Conservation (phyloP, 495 filamentous ascomycete species). For the Aspergillus homomorphus region DNA sequence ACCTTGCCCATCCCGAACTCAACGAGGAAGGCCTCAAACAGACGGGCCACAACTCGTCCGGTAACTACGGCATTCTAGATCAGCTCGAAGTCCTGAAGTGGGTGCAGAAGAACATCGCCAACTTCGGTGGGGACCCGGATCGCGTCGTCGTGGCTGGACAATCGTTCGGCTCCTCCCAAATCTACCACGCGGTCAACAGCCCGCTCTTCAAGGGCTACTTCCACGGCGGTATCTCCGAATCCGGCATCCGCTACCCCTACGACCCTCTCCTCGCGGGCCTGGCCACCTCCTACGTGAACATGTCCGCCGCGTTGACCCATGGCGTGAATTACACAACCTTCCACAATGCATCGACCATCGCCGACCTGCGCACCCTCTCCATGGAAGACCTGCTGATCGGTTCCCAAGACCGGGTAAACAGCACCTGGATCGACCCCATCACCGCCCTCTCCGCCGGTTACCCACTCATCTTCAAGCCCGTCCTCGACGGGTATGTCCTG, state of each 20-base stretch:
- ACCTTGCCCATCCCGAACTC: constrained; percentile 59
- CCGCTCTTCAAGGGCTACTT: constrained; percentile 28
- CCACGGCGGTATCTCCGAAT: constrained; percentile 28
- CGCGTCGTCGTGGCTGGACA: constrained; percentile 45
- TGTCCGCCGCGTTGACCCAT: constrained; percentile 22
- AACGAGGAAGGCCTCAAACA: constrained; percentile 26
- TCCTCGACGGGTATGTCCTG: constrained; percentile 28
- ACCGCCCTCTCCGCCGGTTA: constrained; percentile 26
- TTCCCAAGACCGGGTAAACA: constrained; percentile 22
- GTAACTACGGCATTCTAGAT: constrained; percentile 29
- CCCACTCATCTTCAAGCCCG: constrained; percentile 31
- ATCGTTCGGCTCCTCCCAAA: constrained; percentile 40
- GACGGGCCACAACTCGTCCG: constrained; percentile 45
- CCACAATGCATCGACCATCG: constrained; percentile 27
- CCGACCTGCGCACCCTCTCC: constrained; percentile 25
- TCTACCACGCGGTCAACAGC: constrained; percentile 35
- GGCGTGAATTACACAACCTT: constrained; percentile 22
- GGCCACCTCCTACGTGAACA: constrained; percentile 28
- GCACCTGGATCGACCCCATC: constrained; percentile 26
- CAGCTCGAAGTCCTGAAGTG: constrained; percentile 44
- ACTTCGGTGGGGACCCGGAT: constrained; percentile 61
- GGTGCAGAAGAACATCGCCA: constrained; percentile 49
- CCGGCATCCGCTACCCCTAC: constrained; percentile 29
- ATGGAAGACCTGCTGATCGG: constrained; percentile 25
- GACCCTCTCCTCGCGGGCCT: constrained; percentile 28